Conservation (phyloP, 2,329 filamentous ascomycete species). For the Colletotrichum viniferum region DNA sequence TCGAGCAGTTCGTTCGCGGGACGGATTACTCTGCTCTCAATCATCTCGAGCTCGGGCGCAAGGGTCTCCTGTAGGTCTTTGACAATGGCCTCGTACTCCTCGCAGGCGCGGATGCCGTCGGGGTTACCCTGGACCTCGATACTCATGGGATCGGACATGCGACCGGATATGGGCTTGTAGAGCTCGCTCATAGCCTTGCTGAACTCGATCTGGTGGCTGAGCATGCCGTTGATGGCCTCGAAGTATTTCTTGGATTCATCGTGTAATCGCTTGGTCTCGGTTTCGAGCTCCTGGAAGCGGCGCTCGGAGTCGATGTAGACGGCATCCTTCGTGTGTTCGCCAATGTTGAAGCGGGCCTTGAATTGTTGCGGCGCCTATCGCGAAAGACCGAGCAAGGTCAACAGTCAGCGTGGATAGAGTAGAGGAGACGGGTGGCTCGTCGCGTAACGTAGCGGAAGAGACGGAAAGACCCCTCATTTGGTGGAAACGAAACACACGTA, state of each 20-base stretch:
- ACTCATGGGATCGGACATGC: conserved; percentile 90
- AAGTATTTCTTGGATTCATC: conserved; percentile 98
- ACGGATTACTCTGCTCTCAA: conserved; percentile 87
- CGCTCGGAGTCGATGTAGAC: conserved; percentile 95
- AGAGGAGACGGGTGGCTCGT: not conserved
- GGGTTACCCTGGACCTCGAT: conserved; percentile 83
- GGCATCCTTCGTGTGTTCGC: conserved; percentile 92
- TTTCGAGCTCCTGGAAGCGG: conserved; percentile 91
- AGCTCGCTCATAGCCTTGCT: conserved; percentile 94
- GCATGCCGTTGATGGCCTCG: conserved; percentile 97
- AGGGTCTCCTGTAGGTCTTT: conserved; percentile 88
- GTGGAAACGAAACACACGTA: conserved; percentile 44
- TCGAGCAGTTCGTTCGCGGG: conserved; percentile 93
- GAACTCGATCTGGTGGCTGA: conserved; percentile 97
- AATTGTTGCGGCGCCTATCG: conserved; percentile 84
- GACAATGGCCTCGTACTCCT: conserved; percentile 93
- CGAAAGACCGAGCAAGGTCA: not conserved
- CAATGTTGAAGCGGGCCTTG: conserved; percentile 92
- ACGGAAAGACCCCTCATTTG: conserved; percentile 19
- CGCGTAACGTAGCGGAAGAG: not conserved
- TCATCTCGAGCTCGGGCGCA: conserved; percentile 95
- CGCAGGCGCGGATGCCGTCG: conserved; percentile 92
- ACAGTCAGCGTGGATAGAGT: not conserved
- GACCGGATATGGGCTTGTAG: conserved; percentile 97
- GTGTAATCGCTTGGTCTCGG: conserved; percentile 94